Conservation (phyloP, 1,284 basidiomycete genomes). For the Heterobasidion annosum region DNA sequence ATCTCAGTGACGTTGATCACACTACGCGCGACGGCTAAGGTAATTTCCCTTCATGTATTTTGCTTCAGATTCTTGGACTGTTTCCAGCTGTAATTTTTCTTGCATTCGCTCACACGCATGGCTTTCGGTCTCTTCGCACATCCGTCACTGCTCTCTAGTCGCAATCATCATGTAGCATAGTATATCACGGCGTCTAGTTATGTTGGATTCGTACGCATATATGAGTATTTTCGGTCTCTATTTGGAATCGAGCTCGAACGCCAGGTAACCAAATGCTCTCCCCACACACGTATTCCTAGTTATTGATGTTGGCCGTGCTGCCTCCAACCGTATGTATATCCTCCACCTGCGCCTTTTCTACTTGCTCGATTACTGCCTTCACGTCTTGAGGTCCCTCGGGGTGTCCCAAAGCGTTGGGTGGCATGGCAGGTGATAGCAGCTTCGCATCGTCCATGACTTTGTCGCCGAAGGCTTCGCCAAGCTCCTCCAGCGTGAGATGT, state of each 20-base stretch:
- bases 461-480: slow-evolving; percentile 40
- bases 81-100: neutral
- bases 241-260: too few species aligned
- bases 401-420: neutral
- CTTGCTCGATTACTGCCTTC: neutral
- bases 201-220: neutral
- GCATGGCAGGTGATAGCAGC: neutral
- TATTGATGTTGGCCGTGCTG: too few species aligned
- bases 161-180: neutral
- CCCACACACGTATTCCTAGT: too few species aligned
- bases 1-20: neutral
- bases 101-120: too few species aligned
- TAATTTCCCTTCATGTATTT: neutral
- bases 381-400: neutral
- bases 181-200: neutral
- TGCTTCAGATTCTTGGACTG: neutral
- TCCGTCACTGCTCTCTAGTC: neutral
- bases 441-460: neutral
- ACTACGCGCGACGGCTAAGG: too few species aligned
- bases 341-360: neutral
- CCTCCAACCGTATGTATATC: neutral
- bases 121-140: neutral
- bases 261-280: too few species aligned
- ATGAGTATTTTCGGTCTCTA: neutral
- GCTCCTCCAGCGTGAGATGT: slow-evolving; percentile 36